These are phyloP conservation scores for Lithospermum erythrorhizon DNA, from an alignment of 257 asterid genomes.

Conservation along the genomic window DNA sequence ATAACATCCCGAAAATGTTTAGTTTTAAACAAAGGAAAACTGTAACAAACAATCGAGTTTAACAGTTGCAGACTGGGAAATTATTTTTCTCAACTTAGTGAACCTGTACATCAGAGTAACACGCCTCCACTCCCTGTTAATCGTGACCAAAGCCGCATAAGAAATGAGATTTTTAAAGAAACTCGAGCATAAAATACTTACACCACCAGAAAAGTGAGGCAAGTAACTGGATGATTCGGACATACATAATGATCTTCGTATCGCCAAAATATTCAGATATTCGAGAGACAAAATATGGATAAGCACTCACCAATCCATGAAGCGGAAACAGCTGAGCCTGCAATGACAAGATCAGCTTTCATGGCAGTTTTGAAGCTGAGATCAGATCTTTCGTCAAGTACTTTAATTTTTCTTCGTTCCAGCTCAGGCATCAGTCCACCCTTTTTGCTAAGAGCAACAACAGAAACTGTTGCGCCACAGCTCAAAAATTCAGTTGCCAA, in stretches of 20 bases:
- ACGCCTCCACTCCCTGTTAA: too few species aligned
- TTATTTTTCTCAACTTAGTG: too few species aligned
- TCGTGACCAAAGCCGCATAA: neutral
- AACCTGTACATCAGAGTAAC: too few species aligned
- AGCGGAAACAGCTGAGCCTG: slow-evolving; percentile 93
- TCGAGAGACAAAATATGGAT: neutral
- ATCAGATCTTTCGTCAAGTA: slow-evolving; percentile 67
- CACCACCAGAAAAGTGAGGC: neutral
- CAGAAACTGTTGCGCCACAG: slow-evolving; percentile 90
- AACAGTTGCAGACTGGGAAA: too few species aligned
- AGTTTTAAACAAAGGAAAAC: too few species aligned
- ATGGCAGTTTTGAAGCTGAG: slow-evolving; percentile 84
- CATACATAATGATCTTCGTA: neutral
- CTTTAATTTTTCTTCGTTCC: slow-evolving; percentile 75
- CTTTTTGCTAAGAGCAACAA: slow-evolving; percentile 65
- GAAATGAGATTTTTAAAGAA: too few species aligned
- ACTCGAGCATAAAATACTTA: neutral
- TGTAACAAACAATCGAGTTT: too few species aligned
- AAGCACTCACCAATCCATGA: slow-evolving; percentile 83
- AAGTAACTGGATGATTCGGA: neutral
- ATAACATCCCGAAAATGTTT: too few species aligned
- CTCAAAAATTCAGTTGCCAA: slow-evolving; percentile 89
- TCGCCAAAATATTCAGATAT: neutral
- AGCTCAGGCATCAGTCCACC: slow-evolving; percentile 92
- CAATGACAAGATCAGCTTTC: slow-evolving; percentile 91